Conservation (phyloP, 441 rosid species). For the Populus hybrid region DNA sequence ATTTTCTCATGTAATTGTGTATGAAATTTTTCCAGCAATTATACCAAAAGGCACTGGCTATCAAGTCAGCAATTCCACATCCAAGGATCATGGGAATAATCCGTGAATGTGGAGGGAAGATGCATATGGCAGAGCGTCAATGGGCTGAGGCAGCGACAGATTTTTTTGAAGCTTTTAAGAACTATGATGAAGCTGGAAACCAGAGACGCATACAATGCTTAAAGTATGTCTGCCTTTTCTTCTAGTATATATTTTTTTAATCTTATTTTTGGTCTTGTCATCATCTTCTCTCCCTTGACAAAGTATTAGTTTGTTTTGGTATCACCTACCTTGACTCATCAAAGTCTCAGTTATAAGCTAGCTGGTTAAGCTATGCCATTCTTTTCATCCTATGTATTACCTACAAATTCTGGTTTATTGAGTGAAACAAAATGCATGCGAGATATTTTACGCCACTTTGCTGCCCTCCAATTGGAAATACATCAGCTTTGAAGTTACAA, state of each 20-base stretch:
- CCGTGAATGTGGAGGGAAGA: constrained; percentile 99
- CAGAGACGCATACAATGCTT: constrained; percentile 97
- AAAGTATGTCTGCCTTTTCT: constrained; percentile 51
- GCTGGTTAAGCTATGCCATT: background rate
- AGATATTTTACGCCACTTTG: background rate
- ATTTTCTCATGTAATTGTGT: background rate
- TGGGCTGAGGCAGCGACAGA: constrained; percentile 99
- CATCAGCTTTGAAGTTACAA: background rate
- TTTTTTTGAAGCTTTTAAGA: constrained; percentile 99
- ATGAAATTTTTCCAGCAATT: constrained; percentile 57
- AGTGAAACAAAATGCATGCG: background rate
- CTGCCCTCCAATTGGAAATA: background rate
- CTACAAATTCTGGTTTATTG: background rate
- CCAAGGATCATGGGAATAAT: constrained; percentile 99
- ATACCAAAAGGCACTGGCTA: constrained; percentile 95
- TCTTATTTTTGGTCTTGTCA: background rate
- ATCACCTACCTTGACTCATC: background rate
- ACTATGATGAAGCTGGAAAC: constrained; percentile 99
- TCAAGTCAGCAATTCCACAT: constrained; percentile 99
- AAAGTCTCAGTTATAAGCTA: background rate
- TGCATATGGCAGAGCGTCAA: constrained; percentile 99
- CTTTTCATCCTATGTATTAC: background rate
- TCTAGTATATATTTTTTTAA: background rate
- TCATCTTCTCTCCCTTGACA: background rate
- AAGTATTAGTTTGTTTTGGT: background rate